Evolutionary conservation across 2,329 filamentous ascomycete genomes (phyloP), one percentile per base, ranked within the genome.

Genomic region (Daldinia sp.): DNA sequence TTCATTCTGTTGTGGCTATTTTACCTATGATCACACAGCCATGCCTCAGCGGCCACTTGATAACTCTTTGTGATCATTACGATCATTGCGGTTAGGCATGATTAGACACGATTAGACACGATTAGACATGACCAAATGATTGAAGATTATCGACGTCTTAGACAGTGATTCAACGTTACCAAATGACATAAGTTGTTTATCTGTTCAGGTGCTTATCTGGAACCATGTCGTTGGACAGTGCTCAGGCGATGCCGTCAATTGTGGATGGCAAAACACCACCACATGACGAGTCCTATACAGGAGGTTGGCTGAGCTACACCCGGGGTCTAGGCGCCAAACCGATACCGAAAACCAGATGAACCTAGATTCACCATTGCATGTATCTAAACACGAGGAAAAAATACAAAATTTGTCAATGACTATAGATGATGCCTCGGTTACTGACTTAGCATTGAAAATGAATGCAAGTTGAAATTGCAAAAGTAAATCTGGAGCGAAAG

Each of bases 401-500:
- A 43, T 19, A 11, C 30, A 19, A 37, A n/a, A n/a, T n/a, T n/a
- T n/a, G 49, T 37, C 25, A 50, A 52, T 19, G 13, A 37, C 37
- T 23, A 48, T 35, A 15, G 27, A 49, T 29, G 27, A 49, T 29
- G 21, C 27, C 37, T 23, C 19, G 49, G 58, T 19, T 29, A 43
- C 35, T 21, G 21, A 25, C n/a, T n/a, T n/a, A n/a, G n/a, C 39
- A 43, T 7, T 25, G 6, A 50, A 10, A 50, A 9, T 23, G 13
- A 43, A 53, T 41, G 53, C 50, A 39, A 37, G n/a, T 29, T 34
- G 3, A 10, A 59, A 60, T 21, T 32, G 29, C 39, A 13, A 57
- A 54, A 49, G 19, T 37, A 27, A 52, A 25, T 49, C 29, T 25
- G 50, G 56, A 59, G 53, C 61, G 58, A 68, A 60, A 55, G 39